phyloP scores from a whole-genome alignment of 2,329 filamentous ascomycete species.

The Penicillium sp. region DNA sequence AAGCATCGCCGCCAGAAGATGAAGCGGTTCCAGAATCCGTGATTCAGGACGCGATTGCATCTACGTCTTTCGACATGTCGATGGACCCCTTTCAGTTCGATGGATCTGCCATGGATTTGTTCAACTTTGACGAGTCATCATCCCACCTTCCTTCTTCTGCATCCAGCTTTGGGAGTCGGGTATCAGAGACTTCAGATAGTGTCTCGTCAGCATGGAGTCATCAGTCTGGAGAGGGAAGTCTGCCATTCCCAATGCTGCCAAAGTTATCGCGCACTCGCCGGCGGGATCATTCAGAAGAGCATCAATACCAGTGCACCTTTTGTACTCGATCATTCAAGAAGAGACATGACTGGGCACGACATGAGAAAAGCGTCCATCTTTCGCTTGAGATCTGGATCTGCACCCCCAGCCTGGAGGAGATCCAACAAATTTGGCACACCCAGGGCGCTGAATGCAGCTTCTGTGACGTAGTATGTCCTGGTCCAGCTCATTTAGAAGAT shows the following conservation, averaged over 20 bases:
- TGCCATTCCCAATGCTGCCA: slow-evolving; percentile 23
- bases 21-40: slow-evolving; percentile 43
- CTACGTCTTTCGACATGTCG: background rate
- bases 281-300: slow-evolving; percentile 3
- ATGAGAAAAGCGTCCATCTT: slow-evolving; percentile 53
- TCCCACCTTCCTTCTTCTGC: slow-evolving; percentile 31
- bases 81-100: slow-evolving; percentile 18
- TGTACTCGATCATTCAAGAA: slow-evolving; percentile 50
- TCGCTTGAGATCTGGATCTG: slow-evolving; percentile 47
- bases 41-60: slow-evolving; percentile 41
- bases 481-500: slow-evolving; percentile 48
- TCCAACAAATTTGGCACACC: slow-evolving; percentile 10
- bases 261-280: slow-evolving; percentile 7
- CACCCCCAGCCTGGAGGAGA: slow-evolving; percentile 20
- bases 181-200: slow-evolving; percentile 33
- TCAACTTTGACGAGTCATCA: slow-evolving; percentile 30
- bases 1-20: slow-evolving; percentile 47
- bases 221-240: slow-evolving; percentile 25
- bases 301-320: slow-evolving; percentile 50
- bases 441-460: slow-evolving; percentile 45
- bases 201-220: slow-evolving; percentile 36
- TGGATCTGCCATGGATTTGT: slow-evolving; percentile 15
- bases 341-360: slow-evolving; percentile 53
- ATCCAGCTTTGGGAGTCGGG: slow-evolving; percentile 31
- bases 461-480: slow-evolving; percentile 48